These are phyloP conservation scores for Aspergillus melleus DNA, from an alignment of 2,329 filamentous ascomycete genomes.

Conservation along the genomic window DNA sequence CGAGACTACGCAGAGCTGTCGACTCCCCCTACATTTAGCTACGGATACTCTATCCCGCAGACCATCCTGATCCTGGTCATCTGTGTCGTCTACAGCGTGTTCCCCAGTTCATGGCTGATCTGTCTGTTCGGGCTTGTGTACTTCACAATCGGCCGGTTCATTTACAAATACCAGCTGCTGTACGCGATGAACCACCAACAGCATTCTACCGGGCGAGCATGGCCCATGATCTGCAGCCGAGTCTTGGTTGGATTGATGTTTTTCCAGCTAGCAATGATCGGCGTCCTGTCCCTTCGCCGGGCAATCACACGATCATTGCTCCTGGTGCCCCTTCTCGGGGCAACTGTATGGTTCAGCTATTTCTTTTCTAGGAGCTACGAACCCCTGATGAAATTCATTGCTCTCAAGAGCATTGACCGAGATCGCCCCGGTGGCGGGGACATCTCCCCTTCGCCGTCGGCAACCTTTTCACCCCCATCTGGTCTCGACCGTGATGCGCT, in stretches of 20 bases:
- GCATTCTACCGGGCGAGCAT: constrained; percentile 74
- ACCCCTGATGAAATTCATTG: constrained; percentile 89
- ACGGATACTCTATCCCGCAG: constrained; percentile 93
- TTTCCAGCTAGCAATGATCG: constrained; percentile 89
- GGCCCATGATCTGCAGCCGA: constrained; percentile 95
- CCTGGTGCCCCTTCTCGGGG: constrained; percentile 72
- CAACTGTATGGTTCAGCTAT: constrained; percentile 86
- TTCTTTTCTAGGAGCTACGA: constrained; percentile 80
- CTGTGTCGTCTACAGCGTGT: constrained; percentile 89
- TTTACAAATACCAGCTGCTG: constrained; percentile 76
- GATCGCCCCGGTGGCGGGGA: constrained; percentile 52
- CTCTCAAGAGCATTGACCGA: constrained; percentile 77
- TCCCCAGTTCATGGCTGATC: constrained; percentile 76
- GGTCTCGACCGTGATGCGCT: constrained; percentile 46
- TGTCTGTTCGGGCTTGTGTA: constrained; percentile 74
- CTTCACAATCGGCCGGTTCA: constrained; percentile 44
- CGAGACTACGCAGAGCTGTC: constrained; percentile 82
- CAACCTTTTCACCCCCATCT: constrained; percentile 41
- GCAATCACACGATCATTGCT: constrained; percentile 73
- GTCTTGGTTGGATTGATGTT: constrained; percentile 82
- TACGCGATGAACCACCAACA: constrained; percentile 95
- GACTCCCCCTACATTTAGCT: constrained; percentile 84
- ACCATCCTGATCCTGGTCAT: constrained; percentile 92
- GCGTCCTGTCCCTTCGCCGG: constrained; percentile 72
- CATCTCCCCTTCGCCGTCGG: constrained; percentile 37